These are phyloP conservation scores for Aspergillus terreus DNA, from an alignment of 2,329 filamentous ascomycete genomes.

Conservation along the genomic window DNA sequence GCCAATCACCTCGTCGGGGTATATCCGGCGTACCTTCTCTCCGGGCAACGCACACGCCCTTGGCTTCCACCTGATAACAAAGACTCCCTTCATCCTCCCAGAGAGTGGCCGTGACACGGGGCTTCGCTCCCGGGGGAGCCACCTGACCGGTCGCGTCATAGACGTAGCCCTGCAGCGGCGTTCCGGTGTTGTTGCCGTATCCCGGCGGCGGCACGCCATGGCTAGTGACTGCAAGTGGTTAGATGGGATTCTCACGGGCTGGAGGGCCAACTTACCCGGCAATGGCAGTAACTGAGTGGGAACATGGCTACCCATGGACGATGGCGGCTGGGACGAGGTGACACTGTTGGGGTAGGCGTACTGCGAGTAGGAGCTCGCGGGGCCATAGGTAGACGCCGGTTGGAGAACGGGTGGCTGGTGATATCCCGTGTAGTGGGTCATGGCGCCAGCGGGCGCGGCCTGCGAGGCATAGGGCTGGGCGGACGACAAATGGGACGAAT, in stretches of 20 bases:
- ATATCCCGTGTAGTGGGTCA: slow-evolving; percentile 73
- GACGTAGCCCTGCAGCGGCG: slow-evolving; percentile 44
- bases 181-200: slow-evolving; percentile 37
- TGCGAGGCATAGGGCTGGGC: slow-evolving; percentile 72
- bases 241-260: slow-evolving; percentile 2
- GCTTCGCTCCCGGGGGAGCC: slow-evolving; percentile 91
- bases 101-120: slow-evolving; percentile 87
- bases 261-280: slow-evolving; percentile 39
- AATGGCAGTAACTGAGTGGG: slow-evolving; percentile 70
- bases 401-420: slow-evolving; percentile 71
- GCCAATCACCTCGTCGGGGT: not conserved
- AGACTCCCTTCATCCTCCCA: slow-evolving; percentile 98
- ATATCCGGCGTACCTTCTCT: slow-evolving; percentile 66
- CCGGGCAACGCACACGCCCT: slow-evolving; percentile 91
- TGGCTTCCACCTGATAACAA: slow-evolving; percentile 95
- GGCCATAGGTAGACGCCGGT: slow-evolving; percentile 66
- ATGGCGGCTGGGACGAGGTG: slow-evolving; percentile 74
- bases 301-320: slow-evolving; percentile 62
- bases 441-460: slow-evolving; percentile 67
- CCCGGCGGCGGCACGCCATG: slow-evolving; percentile 31
- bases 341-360: slow-evolving; percentile 76
- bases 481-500: slow-evolving; percentile 70
- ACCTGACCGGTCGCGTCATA: slow-evolving; percentile 91
- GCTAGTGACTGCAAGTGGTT: slow-evolving; percentile 31
- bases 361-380: slow-evolving; percentile 58